Conservation (phyloP, 179 eudicot genomes). For the Amaranthus tricolor region DNA sequence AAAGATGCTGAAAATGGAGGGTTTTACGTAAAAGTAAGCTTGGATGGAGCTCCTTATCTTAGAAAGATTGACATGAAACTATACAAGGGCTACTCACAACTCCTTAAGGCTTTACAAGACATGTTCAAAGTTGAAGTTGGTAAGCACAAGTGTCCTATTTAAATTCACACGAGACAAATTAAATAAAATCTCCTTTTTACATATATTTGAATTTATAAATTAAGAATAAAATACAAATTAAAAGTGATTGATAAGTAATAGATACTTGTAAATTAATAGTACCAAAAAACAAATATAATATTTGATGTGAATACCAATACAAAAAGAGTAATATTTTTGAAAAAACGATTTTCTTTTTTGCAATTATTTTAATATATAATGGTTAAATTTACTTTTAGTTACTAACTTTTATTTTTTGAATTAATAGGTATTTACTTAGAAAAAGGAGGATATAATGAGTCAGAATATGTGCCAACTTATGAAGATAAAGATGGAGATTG, state of each 20-base stretch:
- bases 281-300: background rate
- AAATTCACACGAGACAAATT: background rate
- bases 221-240: background rate
- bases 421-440: conserved; percentile 14
- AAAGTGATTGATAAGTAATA: no score
- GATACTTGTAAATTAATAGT: background rate
- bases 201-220: background rate
- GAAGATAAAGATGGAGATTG: conserved; percentile 44
- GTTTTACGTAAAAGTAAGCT: conserved; percentile 39
- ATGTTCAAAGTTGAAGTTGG: conserved; percentile 34
- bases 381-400: no score
- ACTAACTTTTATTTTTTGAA: background rate
- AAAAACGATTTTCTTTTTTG: no score
- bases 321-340: no score
- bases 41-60: conserved; percentile 51
- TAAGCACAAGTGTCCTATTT: background rate
- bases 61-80: conserved; percentile 38
- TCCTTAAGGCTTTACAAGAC: conserved; percentile 29
- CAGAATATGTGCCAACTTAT: conserved; percentile 33
- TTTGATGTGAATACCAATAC: background rate
- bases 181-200: background rate
- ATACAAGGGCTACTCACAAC: conserved; percentile 31
- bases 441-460: conserved; percentile 25
- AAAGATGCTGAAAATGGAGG: conserved; percentile 15
- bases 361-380: no score